Percentiles rank a stretch among this genome's conserved stretches.
Evolutionary conservation across 176 grass and related monocot species (phyloP).

Genomic region (Aegilops umbellulata): DNA sequence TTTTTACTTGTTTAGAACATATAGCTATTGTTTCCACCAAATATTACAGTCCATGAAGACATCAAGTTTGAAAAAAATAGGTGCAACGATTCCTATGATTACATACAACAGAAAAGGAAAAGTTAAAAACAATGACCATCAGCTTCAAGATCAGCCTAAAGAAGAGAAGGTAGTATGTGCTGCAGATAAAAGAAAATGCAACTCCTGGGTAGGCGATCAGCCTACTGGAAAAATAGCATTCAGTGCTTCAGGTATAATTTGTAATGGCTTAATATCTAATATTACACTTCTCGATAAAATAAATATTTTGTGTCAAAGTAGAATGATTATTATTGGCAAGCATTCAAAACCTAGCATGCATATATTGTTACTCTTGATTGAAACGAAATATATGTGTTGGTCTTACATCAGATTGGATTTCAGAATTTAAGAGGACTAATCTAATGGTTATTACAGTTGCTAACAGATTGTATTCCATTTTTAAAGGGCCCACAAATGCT

Average conservation of each 20-base stretch:
- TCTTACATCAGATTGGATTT: background rate
- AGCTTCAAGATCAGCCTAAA: background rate
- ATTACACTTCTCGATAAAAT: background rate
- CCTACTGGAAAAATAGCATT: background rate
- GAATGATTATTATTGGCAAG: background rate
- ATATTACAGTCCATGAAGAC: background rate
- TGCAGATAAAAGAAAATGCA: conserved; percentile 1
- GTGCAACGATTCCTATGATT: background rate
- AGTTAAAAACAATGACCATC: background rate
- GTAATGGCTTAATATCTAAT: background rate
- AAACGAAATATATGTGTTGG: background rate
- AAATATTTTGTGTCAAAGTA: background rate
- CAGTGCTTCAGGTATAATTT: conserved; percentile 28
- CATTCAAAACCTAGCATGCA: background rate
- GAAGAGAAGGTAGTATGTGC: background rate
- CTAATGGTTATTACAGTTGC: background rate
- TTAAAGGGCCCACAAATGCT: background rate
- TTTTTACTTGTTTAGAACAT: background rate
- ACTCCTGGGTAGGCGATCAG: background rate
- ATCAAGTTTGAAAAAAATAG: background rate
- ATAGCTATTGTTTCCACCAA: background rate
- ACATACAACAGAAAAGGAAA: background rate
- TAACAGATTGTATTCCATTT: background rate
- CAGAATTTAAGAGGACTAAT: background rate
- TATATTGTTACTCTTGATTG: background rate